These are phyloP conservation scores for Geranium incanum DNA, from an alignment of 441 rosid genomes.

Conservation along the genomic window DNA sequence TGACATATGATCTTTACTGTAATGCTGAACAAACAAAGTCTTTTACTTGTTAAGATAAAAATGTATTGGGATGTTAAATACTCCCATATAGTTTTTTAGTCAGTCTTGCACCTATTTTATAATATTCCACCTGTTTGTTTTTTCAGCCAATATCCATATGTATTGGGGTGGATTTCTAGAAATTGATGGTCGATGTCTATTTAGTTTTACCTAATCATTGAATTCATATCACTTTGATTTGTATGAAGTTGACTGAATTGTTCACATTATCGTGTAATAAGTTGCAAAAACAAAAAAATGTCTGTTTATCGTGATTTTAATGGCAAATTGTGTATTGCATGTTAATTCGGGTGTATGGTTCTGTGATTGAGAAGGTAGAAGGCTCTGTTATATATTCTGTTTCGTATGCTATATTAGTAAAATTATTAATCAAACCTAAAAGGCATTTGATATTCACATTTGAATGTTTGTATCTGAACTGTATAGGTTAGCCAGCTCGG, in stretches of 20 bases:
- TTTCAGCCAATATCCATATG: background rate
- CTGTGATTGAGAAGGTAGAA: too few relatives aligned
- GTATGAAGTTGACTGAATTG: background rate
- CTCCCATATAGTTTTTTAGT: too few relatives aligned
- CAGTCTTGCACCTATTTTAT: too few relatives aligned
- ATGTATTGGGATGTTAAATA: too few relatives aligned
- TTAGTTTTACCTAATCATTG: background rate
- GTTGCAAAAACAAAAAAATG: background rate
- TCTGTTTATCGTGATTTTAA: background rate
- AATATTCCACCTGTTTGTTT: background rate
- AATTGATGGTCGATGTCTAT: background rate
- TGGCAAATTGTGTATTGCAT: background rate
- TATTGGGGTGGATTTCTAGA: background rate
- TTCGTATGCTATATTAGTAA: background rate
- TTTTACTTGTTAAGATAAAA: too few relatives aligned
- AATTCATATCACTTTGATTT: background rate
- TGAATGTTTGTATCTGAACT: constrained; percentile 10
- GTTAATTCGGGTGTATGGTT: background rate
- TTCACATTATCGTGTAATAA: background rate
- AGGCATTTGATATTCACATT: constrained; percentile 10
- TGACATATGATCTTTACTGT: background rate
- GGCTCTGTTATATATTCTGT: constrained; percentile 5
- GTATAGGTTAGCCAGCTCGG: constrained; percentile 89
- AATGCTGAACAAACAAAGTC: background rate
- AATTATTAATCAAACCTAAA: background rate